Percentiles rank a stretch among this genome's conserved stretches.
Evolutionary conservation across 495 filamentous ascomycete genomes (phyloP).

Genomic region (Cercophora sp.): DNA sequence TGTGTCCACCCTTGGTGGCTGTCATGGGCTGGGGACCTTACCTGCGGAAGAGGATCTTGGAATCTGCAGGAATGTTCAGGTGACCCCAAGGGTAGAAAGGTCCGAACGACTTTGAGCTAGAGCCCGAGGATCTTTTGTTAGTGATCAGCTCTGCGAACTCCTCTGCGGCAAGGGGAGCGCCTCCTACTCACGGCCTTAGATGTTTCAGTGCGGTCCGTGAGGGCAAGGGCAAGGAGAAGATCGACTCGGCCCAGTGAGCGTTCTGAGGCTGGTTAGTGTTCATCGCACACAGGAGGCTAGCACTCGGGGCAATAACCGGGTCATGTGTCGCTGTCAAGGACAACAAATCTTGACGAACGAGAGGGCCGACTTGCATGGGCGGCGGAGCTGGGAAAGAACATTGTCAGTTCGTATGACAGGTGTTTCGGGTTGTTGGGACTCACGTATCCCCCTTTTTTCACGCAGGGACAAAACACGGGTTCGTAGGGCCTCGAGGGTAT

Average conservation of each 20-base stretch:
- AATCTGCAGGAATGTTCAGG: constrained; percentile 38
- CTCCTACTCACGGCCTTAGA: constrained; percentile 29
- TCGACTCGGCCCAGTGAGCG: constrained; percentile 50
- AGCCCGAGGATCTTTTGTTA: too few relatives aligned
- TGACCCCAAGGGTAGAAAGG: constrained; percentile 40
- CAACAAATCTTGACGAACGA: constrained; percentile 27
- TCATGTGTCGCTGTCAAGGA: constrained; percentile 26
- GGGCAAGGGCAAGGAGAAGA: constrained; percentile 51
- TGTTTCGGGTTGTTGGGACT: constrained; percentile 13
- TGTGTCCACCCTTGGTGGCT: too few relatives aligned
- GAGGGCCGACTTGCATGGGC: constrained; percentile 21
- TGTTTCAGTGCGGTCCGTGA: constrained; percentile 47
- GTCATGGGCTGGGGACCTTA: constrained; percentile 22
- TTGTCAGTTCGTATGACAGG: not conserved
- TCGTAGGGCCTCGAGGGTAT: constrained; percentile 45
- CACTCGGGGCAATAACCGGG: constrained; percentile 22
- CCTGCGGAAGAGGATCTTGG: constrained; percentile 50
- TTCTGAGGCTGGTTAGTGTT: constrained; percentile 5
- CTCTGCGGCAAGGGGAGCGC: too few relatives aligned
- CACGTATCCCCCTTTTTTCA: constrained; percentile 42
- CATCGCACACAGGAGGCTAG: not conserved
- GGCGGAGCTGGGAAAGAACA: constrained; percentile 24
- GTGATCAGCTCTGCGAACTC: not conserved
- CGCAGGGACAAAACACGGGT: constrained; percentile 44
- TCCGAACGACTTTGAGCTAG: constrained; percentile 32